These are phyloP conservation scores for Remersonia thermophila DNA, from an alignment of 2,329 filamentous ascomycete species.

Conservation along the genomic window DNA sequence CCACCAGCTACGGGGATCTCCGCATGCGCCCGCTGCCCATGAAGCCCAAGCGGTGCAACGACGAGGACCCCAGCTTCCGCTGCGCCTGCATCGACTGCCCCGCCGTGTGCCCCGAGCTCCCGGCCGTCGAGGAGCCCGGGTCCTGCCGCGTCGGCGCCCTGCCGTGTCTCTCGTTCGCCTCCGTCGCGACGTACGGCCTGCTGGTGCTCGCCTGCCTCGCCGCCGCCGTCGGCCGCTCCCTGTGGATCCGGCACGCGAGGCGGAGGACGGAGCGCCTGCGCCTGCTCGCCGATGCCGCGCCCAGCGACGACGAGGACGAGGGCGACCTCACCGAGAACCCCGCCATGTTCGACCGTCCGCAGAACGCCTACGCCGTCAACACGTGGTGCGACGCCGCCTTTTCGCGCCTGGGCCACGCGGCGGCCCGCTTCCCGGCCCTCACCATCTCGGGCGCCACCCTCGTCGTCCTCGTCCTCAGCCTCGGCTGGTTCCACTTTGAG, in stretches of 20 bases:
- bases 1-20: constrained; percentile 45
- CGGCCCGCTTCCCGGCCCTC: constrained; percentile 70
- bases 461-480: constrained; percentile 63
- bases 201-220: constrained; percentile 56
- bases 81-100: constrained; percentile 93
- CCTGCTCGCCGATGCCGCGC: constrained; percentile 69
- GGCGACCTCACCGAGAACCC: constrained; percentile 68
- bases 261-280: constrained; percentile 73
- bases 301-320: constrained; percentile 89
- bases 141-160: constrained; percentile 74
- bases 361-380: constrained; percentile 72
- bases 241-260: constrained; percentile 60
- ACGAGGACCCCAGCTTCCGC: constrained; percentile 69
- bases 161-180: constrained; percentile 88
- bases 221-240: constrained; percentile 60
- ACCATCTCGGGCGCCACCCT: constrained; percentile 70
- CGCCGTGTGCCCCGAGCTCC: constrained; percentile 69
- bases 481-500: constrained; percentile 82
- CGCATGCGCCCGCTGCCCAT: constrained; percentile 63
- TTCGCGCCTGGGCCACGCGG: constrained; percentile 63
- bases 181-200: constrained; percentile 73
- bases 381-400: constrained; percentile 71
- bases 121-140: constrained; percentile 55
- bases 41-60: constrained; percentile 76
- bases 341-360: constrained; percentile 67